Evolutionary conservation across 2,329 filamentous ascomycete genomes (phyloP).

Genomic region (Harringtonia lauricola): DNA sequence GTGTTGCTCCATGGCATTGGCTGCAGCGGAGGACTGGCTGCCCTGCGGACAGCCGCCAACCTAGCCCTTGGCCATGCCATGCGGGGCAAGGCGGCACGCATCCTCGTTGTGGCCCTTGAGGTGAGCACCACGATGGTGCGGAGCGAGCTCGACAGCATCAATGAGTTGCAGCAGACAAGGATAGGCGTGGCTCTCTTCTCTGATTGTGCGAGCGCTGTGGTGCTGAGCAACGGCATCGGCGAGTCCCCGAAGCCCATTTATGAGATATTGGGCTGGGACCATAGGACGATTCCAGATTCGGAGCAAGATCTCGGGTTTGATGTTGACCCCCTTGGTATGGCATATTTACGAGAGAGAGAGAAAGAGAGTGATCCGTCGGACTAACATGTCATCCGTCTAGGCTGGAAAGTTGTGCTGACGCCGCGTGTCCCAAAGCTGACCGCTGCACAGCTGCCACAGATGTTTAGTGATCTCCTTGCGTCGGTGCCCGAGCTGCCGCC

Average conservation of each 20-base stretch:
- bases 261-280: constrained; percentile 54
- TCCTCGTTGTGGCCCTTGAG: constrained; percentile 56
- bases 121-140: constrained; percentile 49
- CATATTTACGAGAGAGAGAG: too few species aligned
- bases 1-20: constrained; percentile 56
- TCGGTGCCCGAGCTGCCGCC: constrained; percentile 31
- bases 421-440: constrained; percentile 49
- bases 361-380: too few species aligned
- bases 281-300: constrained; percentile 49
- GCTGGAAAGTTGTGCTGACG: constrained; percentile 57
- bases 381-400: constrained; percentile 15
- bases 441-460: constrained; percentile 35
- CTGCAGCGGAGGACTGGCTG: constrained; percentile 53
- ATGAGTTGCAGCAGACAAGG: constrained; percentile 46
- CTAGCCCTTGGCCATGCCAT: constrained; percentile 52
- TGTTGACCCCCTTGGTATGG: constrained; percentile 47
- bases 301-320: constrained; percentile 55
- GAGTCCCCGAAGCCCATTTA: constrained; percentile 35
- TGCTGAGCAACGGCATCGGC: constrained; percentile 54
- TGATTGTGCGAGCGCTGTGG: constrained; percentile 55
- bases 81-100: constrained; percentile 45
- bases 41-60: constrained; percentile 53
- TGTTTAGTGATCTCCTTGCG: constrained; percentile 43
- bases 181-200: constrained; percentile 59
- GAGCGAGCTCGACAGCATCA: constrained; percentile 53